Evolutionary conservation across 257 asterid genomes (phyloP), one percentile per base, ranked within the genome.

Genomic region (Solanum tacnaense): DNA sequence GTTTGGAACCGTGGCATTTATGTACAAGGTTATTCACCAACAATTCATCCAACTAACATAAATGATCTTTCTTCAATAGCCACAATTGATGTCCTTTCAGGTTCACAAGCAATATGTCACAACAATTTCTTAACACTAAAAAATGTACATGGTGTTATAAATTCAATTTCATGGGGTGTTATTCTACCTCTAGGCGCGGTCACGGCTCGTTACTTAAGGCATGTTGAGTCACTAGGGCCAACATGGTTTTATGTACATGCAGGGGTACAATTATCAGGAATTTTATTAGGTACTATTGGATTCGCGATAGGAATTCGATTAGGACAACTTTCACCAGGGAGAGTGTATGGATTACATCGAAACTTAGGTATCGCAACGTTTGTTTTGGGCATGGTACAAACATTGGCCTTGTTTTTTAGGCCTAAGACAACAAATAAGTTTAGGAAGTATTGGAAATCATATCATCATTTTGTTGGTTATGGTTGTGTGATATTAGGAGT

Each of bases 1-100:
- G 90, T 93, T 0, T 97, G 99, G 99, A 97, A 96, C 89, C 92
- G 98, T 2, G 98, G 98, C 8, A 87, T 95, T 1, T 96, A 95
- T 86, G 99, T 97, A 23, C 99, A 96, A 87, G 99, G 99, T 13
- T 96, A 97, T 95, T 97, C 98, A 52, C 98, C 99, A 0, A 92
- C 98, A 1, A 95, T 97, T 74, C 99, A 97, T 67, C 96, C 93
- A 23, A 96, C 98, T 0, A 86, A 92, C 6, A 18, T 88, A 7
- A 90, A 90, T 85, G 99, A 97, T 49, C 98, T 97, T 34, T 87
- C 98, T 16, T 97, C 99, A 4, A 49, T 83, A 32, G 85, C 95
- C 65, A 96, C 98, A 12, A 35, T 97, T 67, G 96, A 97, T 39
- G 88, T 97, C 88, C 44, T 93, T 7, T 93, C 98, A 0, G 99